Base-by-base conservation (phyloP, 140 eudicot species). In the Erigeron philadelphicus region DNA sequence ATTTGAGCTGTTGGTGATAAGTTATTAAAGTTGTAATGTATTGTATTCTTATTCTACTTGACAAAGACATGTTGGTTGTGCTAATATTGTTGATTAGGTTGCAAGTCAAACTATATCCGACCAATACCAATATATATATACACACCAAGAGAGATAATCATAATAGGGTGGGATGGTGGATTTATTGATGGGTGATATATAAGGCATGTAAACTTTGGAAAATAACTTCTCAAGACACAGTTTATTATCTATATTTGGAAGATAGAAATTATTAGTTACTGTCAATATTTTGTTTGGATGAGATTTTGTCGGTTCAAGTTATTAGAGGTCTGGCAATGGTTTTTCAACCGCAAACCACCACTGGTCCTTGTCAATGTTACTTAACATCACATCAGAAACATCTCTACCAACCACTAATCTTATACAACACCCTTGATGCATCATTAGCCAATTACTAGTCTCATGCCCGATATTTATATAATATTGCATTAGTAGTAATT, bases 81-180 rank as follows among this genome's bases (percentile, higher is more conserved):
- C 23, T 8, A 11, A 41, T 61, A 11, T 61, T 61, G 38, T 61
- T 61, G 46, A 62, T 62, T 62, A 43, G 35, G 35, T 40, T 40
- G 68, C 68, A 63, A 42, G 68, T 63, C 68, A 63, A 63, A 63
- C 21, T 17, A 17, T 63, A 11, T 17, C 25, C 4, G 1, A 40
- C 8, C 49, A 38, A 55, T 15, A 18, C 11, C n/a, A n/a, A n/a
- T n/a, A n/a, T n/a, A n/a, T n/a, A n/a, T n/a, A n/a, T n/a, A n/a
- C n/a, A n/a, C n/a, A n/a, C n/a, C n/a, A n/a, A n/a, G n/a, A n/a
- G n/a, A n/a, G n/a, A n/a, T n/a, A n/a, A n/a, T n/a, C n/a, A n/a
- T 15, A 10, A 62, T 41, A 62, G 42, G 52, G 15, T 62, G 9
- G 46, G 49, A 21, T 21, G 1, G 49, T 61, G 66, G 66, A 61